Conservation (phyloP, 345 rosid species). For the Ailanthus altissimus region DNA sequence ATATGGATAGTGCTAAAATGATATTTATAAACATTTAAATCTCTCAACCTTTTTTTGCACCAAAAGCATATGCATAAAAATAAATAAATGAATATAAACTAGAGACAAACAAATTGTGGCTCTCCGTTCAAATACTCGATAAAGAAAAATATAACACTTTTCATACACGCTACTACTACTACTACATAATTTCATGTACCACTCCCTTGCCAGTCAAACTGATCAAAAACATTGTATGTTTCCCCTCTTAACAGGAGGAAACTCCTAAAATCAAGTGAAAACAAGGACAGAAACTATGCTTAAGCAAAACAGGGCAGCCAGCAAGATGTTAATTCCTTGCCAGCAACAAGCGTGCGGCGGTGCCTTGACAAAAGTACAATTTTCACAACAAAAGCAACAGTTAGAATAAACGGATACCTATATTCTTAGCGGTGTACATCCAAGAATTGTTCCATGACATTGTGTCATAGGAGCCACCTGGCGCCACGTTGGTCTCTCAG, state of each 20-base stretch:
- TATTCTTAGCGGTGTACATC: constrained; percentile 79
- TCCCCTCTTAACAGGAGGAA: constrained; percentile 9
- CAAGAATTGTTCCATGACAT: constrained; percentile 82
- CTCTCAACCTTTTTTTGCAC: background rate
- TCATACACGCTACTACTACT: constrained; percentile 1
- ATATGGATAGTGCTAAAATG: too few species aligned
- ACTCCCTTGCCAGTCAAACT: constrained; percentile 9
- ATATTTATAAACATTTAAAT: background rate
- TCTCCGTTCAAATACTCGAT: constrained; percentile 4
- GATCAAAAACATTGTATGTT: constrained; percentile 6
- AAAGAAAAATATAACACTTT: constrained; percentile 1
- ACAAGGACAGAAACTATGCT: constrained; percentile 19
- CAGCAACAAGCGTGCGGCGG: constrained; percentile 23
- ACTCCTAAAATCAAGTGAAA: constrained; percentile 5
- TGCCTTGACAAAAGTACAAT: constrained; percentile 27
- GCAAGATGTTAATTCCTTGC: constrained; percentile 22
- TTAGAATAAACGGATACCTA: constrained; percentile 32
- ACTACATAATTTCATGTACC: constrained; percentile 22
- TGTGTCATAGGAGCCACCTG: constrained; percentile 75
- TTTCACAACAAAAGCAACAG: constrained; percentile 24
- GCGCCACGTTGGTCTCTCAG: constrained; percentile 78
- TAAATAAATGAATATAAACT: background rate
- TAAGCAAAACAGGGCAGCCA: constrained; percentile 23
- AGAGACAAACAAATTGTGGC: background rate
- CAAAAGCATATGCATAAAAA: background rate